Evolutionary conservation across 495 filamentous ascomycete species (phyloP).

Genomic region (Evansstolkia leycettana): DNA sequence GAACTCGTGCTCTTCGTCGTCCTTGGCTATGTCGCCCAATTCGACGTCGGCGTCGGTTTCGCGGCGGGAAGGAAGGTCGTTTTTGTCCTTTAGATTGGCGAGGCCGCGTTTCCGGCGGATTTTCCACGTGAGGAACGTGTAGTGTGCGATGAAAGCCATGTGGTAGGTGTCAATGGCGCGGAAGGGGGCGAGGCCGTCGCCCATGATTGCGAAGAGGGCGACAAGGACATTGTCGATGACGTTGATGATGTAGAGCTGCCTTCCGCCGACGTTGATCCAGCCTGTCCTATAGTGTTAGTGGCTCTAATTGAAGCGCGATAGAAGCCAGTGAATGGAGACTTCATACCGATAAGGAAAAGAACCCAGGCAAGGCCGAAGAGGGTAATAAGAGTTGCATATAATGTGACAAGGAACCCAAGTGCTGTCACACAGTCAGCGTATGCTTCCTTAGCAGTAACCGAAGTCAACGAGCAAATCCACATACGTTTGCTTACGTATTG

Average conservation of each 20-base stretch:
- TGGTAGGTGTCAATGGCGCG: conserved; percentile 71
- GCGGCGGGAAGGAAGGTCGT: conserved; percentile 48
- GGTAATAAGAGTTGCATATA: conserved; percentile 72
- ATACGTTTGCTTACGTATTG: conserved; percentile 58
- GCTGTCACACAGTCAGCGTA: conserved; percentile 21
- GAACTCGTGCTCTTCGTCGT: conserved; percentile 34
- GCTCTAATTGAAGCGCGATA: background rate
- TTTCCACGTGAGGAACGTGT: conserved; percentile 60
- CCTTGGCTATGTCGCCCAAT: conserved; percentile 23
- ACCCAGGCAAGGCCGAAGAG: conserved; percentile 76
- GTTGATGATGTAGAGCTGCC: conserved; percentile 57
- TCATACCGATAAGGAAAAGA: conserved; percentile 60
- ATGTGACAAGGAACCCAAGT: conserved; percentile 61
- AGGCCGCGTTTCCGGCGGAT: conserved; percentile 49
- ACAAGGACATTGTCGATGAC: conserved; percentile 69
- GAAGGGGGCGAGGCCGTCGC: conserved; percentile 66
- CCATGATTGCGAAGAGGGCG: conserved; percentile 64
- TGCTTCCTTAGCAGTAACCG: background rate
- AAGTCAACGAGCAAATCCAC: conserved; percentile 5
- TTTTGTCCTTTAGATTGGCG: conserved; percentile 53
- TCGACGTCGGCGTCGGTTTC: conserved; percentile 34
- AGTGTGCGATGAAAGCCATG: conserved; percentile 58
- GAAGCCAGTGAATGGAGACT: background rate
- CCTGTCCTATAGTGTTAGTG: conserved; percentile 15
- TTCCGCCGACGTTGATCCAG: conserved; percentile 71